A percentile compares a stretch with the other conserved stretches of the same genome.
Conservation (phyloP, 106 monocot species). For the Agapanthus africanus region DNA sequence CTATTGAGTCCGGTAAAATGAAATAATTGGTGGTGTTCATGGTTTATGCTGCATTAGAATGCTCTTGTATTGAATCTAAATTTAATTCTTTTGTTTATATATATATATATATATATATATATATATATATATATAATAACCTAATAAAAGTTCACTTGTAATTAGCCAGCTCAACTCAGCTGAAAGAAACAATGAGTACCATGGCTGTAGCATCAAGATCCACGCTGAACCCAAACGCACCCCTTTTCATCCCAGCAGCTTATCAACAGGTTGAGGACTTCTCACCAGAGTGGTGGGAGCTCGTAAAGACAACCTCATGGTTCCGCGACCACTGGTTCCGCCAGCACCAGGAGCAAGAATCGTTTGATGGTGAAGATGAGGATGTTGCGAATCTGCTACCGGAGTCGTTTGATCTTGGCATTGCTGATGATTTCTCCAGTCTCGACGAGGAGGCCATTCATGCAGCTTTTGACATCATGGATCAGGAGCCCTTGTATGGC, state of each 20-base stretch:
- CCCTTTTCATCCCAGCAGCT: conserved; percentile 82
- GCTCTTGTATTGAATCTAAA: too few relatives aligned
- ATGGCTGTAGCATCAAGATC: conserved; percentile 59
- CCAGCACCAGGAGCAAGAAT: conserved; percentile 74
- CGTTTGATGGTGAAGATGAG: conserved; percentile 34
- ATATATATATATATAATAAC: too few relatives aligned
- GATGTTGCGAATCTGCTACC: conserved; percentile 54
- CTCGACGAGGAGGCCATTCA: conserved; percentile 12
- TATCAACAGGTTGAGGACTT: conserved; percentile 84
- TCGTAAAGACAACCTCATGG: conserved; percentile 76
- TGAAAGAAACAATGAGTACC: conserved; percentile 22
- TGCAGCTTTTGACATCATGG: conserved; percentile 2
- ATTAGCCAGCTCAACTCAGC: too few relatives aligned
- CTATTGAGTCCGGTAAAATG: too few relatives aligned
- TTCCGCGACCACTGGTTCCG: conserved; percentile 90
- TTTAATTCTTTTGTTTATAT: too few relatives aligned
- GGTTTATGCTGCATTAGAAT: too few relatives aligned
- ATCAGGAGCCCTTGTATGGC: neutral
- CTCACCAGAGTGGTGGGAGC: conserved; percentile 86
- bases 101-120: too few relatives aligned
- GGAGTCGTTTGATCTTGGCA: conserved; percentile 63
- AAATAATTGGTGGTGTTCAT: too few relatives aligned
- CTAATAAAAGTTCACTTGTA: too few relatives aligned
- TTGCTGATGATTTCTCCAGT: conserved; percentile 28
- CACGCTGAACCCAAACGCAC: conserved; percentile 80